Conservation (phyloP, 345 rosid genomes). For the Jatropha curcas region DNA sequence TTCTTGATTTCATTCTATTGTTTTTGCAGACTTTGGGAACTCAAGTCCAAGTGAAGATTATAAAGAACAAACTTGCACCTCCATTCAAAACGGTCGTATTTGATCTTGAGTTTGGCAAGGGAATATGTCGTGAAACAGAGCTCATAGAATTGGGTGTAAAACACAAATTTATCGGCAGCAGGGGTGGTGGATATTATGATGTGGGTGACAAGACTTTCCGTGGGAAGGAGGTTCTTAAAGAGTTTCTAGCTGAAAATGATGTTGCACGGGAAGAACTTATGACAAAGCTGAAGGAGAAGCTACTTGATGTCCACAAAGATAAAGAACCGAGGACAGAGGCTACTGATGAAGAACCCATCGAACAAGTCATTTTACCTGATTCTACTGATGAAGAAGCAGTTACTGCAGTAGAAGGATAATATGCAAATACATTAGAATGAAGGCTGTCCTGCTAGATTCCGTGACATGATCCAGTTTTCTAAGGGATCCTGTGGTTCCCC, state of each 20-base stretch:
- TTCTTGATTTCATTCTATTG: neutral
- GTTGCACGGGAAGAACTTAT: slow-evolving; percentile 57
- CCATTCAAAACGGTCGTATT: slow-evolving; percentile 82
- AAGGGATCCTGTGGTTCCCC: slow-evolving; percentile 4
- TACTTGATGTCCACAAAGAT: slow-evolving; percentile 30
- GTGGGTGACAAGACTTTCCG: slow-evolving; percentile 50
- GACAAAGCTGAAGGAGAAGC: slow-evolving; percentile 62
- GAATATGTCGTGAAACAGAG: slow-evolving; percentile 73
- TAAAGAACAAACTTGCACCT: slow-evolving; percentile 95
- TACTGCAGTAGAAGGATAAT: slow-evolving; percentile 58
- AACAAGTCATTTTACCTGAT: slow-evolving; percentile 43
- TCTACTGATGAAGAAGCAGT: slow-evolving; percentile 71
- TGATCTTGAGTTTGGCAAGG: slow-evolving; percentile 96
- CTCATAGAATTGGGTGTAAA: slow-evolving; percentile 72
- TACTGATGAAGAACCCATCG: slow-evolving; percentile 36
- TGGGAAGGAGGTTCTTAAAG: slow-evolving; percentile 83
- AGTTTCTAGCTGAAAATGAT: slow-evolving; percentile 51
- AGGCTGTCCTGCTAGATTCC: slow-evolving; percentile 7
- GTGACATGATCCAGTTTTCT: slow-evolving; percentile 13
- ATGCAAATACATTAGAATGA: neutral
- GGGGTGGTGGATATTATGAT: slow-evolving; percentile 48
- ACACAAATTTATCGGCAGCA: slow-evolving; percentile 59
- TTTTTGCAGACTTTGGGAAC: slow-evolving; percentile 68
- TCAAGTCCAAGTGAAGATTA: slow-evolving; percentile 75
- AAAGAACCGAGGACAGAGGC: slow-evolving; percentile 32